Conservation (phyloP, 805 yeast genomes). For the Yarrowia deformans region DNA sequence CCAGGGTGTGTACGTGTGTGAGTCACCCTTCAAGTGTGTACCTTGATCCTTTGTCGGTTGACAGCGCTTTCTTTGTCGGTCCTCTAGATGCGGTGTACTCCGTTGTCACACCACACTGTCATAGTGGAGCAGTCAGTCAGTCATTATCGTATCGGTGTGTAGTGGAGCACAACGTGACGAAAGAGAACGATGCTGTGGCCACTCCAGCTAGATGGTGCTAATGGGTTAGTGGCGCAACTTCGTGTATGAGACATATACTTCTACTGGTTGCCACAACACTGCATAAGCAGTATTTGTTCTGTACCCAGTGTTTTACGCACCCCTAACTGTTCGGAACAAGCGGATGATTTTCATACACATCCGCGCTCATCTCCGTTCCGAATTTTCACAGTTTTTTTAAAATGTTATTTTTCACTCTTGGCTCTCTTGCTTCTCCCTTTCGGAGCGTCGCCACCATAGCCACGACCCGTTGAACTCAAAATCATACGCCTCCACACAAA, state of each 20-base stretch:
- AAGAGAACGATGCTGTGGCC: not conserved
- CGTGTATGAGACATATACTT: too few species aligned
- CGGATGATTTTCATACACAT: not conserved
- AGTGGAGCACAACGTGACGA: too few species aligned
- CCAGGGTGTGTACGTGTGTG: not conserved
- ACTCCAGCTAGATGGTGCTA: not conserved
- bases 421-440: not conserved
- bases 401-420: not conserved
- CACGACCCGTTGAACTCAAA: conserved; percentile 26
- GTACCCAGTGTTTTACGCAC: too few species aligned
- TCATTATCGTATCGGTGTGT: too few species aligned
- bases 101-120: not conserved
- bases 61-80: not conserved
- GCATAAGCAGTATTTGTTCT: too few species aligned
- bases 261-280: too few species aligned
- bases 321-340: too few species aligned
- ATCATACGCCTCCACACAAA: conserved; percentile 32
- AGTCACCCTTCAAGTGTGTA: conserved; percentile 1
- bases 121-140: not conserved
- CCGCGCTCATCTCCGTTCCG: conserved; percentile 14
- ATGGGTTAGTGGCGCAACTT: too few species aligned
- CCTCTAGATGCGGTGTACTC: conserved; percentile 17
- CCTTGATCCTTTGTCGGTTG: not conserved
- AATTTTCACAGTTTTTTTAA: not conserved
- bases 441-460: conserved; percentile 30